Evolutionary conservation across 305 asterid genomes (phyloP), one percentile per base, ranked within the genome.

Genomic region (Fraxinus nigra): DNA sequence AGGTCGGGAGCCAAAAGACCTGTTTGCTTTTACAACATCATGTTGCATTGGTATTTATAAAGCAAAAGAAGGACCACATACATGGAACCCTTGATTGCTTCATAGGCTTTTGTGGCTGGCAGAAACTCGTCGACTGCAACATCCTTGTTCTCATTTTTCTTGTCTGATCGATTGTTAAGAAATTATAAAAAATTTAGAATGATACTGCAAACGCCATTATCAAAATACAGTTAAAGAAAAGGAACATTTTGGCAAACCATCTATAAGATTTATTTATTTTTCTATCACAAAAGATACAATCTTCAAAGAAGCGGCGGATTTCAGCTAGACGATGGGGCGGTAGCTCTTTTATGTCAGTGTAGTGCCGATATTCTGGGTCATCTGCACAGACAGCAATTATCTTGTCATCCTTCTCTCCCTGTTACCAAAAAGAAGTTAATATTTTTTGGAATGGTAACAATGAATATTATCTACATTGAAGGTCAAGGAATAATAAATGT

Each of bases 131-230:
- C 88, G 10, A 95, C 98, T 1, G 94, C 99, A 63, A 95, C 99
- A 40, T 93, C 99, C 88, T 94, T 94, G 92, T 94, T 95, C 93
- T 95, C 99, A 65, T 95, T 95, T 86, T 94, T 95, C 91, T 94
- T 95, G 82, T 94, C 97, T 94, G 86, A 72, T 81, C 72, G 48
- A 81, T 83, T 9, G 80, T 91, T 83, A 90, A 87, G 91, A 83
- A 65, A 22, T 24, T 26, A 24, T 59, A 6, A 59, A 20, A 20
- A 20, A 18, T 2, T 6, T n/a, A 56, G n/a, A 0, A 63, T 6
- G 69, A 63, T 63, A 18, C 28, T 24, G 34, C 5, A 11, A 24
- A 3, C 0, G 35, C 33, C 18, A 22, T 20, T 9, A 20, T 24
- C 33, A 63, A 63, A 63, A 7, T 63, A 5, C 7, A 2, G 16